Base-by-base conservation (phyloP, 2,329 filamentous ascomycete species). In the Elsinoe batatas region DNA sequence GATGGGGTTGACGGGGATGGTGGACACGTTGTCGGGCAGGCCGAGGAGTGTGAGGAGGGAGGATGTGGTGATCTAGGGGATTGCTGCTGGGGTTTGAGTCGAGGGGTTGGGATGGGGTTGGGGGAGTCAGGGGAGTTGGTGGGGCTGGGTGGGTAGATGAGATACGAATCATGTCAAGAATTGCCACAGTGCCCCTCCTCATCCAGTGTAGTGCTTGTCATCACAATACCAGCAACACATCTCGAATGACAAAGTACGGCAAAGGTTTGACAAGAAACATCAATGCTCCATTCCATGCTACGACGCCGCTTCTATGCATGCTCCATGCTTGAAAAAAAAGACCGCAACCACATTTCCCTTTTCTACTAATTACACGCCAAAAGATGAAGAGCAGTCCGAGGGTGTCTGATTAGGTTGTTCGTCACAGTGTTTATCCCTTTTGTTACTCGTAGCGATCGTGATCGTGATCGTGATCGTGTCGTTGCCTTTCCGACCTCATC, bases 21-120 rank as follows among this genome's bases (percentile, higher is more conserved):
- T 95, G 2, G 87, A 98, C 68, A 85, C 89, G 33, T 74, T 98
- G 32, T 87, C 85, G 51, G 91, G 90, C 2, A 78, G 89, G 58
- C 64, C 63, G 17, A 66, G 65, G 60, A 58, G 57, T 36, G 54
- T 56, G n/a, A 35, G 17, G 6, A 53, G 50, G 57, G 56, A 57
- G 42, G 55, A 56, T 53, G 57, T 56, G 35, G 50, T 35, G 12
- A 53, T 44, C 5, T 53, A 36, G 17, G 11, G 5, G 11, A 12
- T 13, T 7, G 38, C 5, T 18, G 32, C 6, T 17, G 13, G 26
- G 11, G 3, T 4, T 35, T 2, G 13, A 6, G 30, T 5, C 2
- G 5, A 7, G 44, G 11, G 33, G 20, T 3, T 1, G n/a, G n/a
- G 46, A 12, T 7, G 32, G 2, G 12, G n/a, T 33, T 13, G 15